Evolutionary conservation across 164 flowering plant species (phyloP).

Genomic region (Chimonanthus praecox): DNA sequence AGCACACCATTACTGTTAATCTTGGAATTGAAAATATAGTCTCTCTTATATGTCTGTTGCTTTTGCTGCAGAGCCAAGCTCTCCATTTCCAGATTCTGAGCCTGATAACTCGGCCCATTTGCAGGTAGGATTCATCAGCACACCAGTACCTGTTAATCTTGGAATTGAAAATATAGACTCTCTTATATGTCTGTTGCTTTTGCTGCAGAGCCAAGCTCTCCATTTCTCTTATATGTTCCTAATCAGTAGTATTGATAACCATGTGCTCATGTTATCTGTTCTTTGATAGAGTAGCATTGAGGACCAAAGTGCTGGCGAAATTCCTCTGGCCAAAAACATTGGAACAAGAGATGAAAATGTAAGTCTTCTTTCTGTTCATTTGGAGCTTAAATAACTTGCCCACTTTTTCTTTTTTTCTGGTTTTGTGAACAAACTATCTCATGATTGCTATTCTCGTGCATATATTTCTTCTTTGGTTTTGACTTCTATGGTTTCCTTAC

Average conservation of each 20-base stretch:
- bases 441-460: neutral
- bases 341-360: slow-evolving; percentile 36
- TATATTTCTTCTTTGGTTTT: neutral
- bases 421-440: neutral
- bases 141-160: neutral
- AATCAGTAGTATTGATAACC: neutral
- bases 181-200: slow-evolving; percentile 8
- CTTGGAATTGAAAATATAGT: neutral
- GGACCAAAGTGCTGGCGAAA: slow-evolving; percentile 16
- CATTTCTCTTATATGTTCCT: slow-evolving; percentile 1
- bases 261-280: neutral
- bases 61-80: slow-evolving; percentile 34
- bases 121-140: slow-evolving; percentile 29
- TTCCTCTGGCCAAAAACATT: slow-evolving; percentile 16
- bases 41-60: slow-evolving; percentile 7
- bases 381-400: neutral
- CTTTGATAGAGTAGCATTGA: slow-evolving; percentile 32
- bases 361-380: slow-evolving; percentile 15
- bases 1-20: neutral
- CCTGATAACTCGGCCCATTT: slow-evolving; percentile 22
- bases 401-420: neutral
- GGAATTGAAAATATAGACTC: neutral
- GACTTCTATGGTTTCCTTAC: neutral
- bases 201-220: slow-evolving; percentile 37
- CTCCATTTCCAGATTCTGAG: slow-evolving; percentile 33